A percentile compares a stretch with the other conserved stretches of the same genome.
Conservation (phyloP, 768 basidiomycete genomes). For the Neoboletus brunneissimus region DNA sequence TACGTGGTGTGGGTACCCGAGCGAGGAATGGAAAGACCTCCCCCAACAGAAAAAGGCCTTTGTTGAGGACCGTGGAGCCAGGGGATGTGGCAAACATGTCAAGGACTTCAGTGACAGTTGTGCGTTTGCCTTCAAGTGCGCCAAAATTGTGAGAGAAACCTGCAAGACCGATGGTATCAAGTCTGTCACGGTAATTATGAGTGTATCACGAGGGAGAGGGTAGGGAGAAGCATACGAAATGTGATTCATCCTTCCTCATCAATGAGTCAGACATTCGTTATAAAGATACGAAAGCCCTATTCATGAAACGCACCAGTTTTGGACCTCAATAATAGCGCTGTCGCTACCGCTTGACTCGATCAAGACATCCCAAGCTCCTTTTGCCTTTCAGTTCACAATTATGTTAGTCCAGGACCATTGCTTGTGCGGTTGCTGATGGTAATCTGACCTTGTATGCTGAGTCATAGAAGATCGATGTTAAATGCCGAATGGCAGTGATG, state of each 20-base stretch:
- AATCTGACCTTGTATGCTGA: constrained; percentile 26
- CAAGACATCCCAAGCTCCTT: constrained; percentile 25
- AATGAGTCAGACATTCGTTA: not conserved
- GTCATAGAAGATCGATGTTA: constrained; percentile 40
- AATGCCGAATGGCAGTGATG: constrained; percentile 35
- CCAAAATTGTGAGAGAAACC: constrained; percentile 45
- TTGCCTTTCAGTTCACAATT: not conserved
- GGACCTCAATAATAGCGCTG: constrained; percentile 35
- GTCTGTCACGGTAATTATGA: not conserved
- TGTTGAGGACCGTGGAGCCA: constrained; percentile 22
- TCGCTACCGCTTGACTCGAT: constrained; percentile 13
- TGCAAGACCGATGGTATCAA: not conserved
- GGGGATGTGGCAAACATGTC: constrained; percentile 32
- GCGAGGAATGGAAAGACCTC: constrained; percentile 37
- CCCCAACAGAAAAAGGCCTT: constrained; percentile 36
- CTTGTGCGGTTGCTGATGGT: no score
- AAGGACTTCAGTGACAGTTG: constrained; percentile 41
- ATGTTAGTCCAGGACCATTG: not conserved
- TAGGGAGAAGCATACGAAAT: not conserved
- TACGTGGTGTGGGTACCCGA: constrained; percentile 36
- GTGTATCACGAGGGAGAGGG: no score
- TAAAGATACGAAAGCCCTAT: no score
- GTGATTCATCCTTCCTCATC: not conserved
- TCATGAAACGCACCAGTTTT: constrained; percentile 26
- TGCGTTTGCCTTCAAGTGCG: constrained; percentile 45